Evolutionary conservation across 257 asterid species (phyloP), one percentile per base, ranked within the genome.

Genomic region (Solanum tarapatanum): DNA sequence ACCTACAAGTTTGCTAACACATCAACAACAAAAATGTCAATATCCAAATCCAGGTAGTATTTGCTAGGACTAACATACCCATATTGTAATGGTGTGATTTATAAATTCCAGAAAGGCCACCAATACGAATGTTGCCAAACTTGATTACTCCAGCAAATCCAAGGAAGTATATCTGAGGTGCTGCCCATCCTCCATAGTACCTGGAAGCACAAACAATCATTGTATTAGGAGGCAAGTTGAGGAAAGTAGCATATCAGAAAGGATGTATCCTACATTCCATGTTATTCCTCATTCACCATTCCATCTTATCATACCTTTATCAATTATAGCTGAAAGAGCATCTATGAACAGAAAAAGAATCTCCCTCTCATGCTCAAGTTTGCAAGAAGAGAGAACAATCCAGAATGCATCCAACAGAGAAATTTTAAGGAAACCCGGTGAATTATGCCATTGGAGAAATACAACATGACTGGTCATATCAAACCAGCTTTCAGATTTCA

Each of bases 181-280:
- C 99, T 87, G 93, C 98, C 98, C 98, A 95, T 88, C 99, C 99
- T 60, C 99, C 99, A 90, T 95, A 97, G 90, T 94, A 97, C 92
- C 99, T 97, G 91, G 83, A 89, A 79, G 64, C 88, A 89, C 87
- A 91, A 6, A 73, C 55, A 55, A 82, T 84, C 69, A 43, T 32
- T 86, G 68, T 87, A 82, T 91, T 45, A 91, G 87, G 68, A 89
- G 76, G 85, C 79, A 83, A 80, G 26, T 45, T 43, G 84, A 80
- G 85, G 41, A 80, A 80, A 45, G 68, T 16, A 80, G 66, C 39
- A 80, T 16, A 43, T 26, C 16, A 39, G 32, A 76, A 76, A 23
- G 48, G 83, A n/a, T 14, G 83, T 39, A 76, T 39, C 60, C n/a
- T 77, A 79, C 10, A 13, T 74, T 35, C n/a, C 82, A 74, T 74